Conservation (phyloP, 306 rosid species). For the Fragaria nilgerrensis region DNA sequence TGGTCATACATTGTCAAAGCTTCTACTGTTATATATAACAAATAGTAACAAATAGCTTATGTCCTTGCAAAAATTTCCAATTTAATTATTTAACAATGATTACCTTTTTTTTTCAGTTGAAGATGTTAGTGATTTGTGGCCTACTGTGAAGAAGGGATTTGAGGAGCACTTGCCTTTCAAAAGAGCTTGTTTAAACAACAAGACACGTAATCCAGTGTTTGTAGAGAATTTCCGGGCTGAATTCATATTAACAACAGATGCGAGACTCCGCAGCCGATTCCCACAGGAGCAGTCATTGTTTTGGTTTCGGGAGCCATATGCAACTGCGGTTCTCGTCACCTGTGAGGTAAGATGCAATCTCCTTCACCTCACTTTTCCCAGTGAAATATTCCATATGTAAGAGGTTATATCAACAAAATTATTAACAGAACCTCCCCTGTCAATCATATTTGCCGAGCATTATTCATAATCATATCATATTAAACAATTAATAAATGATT, state of each 20-base stretch:
- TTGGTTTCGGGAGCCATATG: slow-evolving; percentile 97
- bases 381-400: background rate
- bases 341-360: slow-evolving; percentile 68
- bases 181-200: slow-evolving; percentile 82
- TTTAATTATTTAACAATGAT: slow-evolving; percentile 6
- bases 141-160: slow-evolving; percentile 74
- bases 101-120: slow-evolving; percentile 60
- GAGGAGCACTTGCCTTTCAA: slow-evolving; percentile 78
- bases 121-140: slow-evolving; percentile 99
- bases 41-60: background rate
- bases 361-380: slow-evolving; percentile 16
- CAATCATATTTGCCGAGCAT: background rate
- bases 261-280: slow-evolving; percentile 92
- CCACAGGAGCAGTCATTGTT: slow-evolving; percentile 87
- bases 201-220: slow-evolving; percentile 74
- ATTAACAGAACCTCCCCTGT: background rate
- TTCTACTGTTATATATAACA: background rate
- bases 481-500: background rate
- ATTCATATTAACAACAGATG: slow-evolving; percentile 89
- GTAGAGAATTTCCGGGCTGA: slow-evolving; percentile 73
- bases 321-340: slow-evolving; percentile 83
- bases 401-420: background rate
- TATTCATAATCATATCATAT: background rate
- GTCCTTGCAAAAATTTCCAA: slow-evolving; percentile 10
- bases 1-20: background rate